Evolutionary conservation across 139 green algal genomes (phyloP), one percentile per base, ranked within the genome.

Genomic region (Micromonas pusilla): DNA sequence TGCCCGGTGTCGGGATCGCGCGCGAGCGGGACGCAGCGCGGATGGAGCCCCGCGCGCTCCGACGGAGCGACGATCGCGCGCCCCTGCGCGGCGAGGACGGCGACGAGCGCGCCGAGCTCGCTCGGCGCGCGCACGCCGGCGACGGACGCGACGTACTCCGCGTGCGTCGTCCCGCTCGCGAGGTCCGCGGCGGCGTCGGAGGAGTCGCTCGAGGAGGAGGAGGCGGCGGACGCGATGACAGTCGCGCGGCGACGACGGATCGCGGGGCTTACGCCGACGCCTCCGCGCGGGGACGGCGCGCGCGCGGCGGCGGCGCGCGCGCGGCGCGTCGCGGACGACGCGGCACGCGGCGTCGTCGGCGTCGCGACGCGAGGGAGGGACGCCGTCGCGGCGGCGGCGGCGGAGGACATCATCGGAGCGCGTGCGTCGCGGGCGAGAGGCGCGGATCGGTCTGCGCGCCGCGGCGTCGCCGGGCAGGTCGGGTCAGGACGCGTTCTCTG

Each of bases 1-100:
- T n/a, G n/a, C n/a, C n/a, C n/a, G n/a, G n/a, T n/a, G 45, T 57
- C 3, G 19, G 3, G 1, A 1, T 34, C 21, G 21, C 30, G 30
- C 20, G 68, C 68, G 3, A 75, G 37, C 68, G 68, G 68, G 25
- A 75, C 68, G 23, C 52, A 38, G 19, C 60, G 37, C 36, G 68
- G 68, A 32, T 75, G 68, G 23, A 75, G 2, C 23, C 38, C 38
- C 5, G 19, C n/a, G 1, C 68, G n/a, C 36, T 38, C 37, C 1
- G 30, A 32, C 68, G 68, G 68, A 21, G 26, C 37, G 5, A 64
- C 68, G 26, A 75, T 19, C 20, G n/a, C 37, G 1, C 23, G 1
- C 6, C 68, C 68, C 25, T 63, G 37, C 68, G 68, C 68, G 25
- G 6, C 16, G 6, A 64, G 38, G 34, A 75, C 68, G 23, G 34